A percentile compares a stretch with the other conserved stretches of the same genome.
phyloP scores from a whole-genome alignment of 441 rosid species.

The Euphorbia schlechtendalii region DNA sequence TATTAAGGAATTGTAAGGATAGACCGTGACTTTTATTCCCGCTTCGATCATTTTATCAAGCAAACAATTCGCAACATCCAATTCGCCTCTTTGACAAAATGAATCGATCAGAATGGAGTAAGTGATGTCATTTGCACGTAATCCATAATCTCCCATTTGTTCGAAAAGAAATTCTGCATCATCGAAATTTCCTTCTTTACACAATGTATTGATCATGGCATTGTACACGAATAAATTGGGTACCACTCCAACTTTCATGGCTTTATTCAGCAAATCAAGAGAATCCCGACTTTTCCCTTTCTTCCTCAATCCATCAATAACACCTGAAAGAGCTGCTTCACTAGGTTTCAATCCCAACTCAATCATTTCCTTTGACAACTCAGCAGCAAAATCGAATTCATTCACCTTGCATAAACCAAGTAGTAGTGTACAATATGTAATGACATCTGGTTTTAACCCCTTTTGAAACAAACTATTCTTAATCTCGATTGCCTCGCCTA shows the following conservation, averaged over 20 bases:
- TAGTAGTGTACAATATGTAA: conserved; percentile 63
- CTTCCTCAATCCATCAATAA: conserved; percentile 68
- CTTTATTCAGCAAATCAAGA: conserved; percentile 44
- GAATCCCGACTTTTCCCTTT: conserved; percentile 48
- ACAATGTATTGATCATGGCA: conserved; percentile 59
- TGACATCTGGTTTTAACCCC: conserved; percentile 45
- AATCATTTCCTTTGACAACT: conserved; percentile 64
- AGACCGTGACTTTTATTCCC: conserved; percentile 46
- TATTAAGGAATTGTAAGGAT: conserved; percentile 77
- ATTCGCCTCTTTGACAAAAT: conserved; percentile 63
- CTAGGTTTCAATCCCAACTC: conserved; percentile 49
- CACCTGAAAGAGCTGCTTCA: conserved; percentile 55
- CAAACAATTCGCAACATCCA: conserved; percentile 46
- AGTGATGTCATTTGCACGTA: conserved; percentile 52
- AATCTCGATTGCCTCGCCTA: conserved; percentile 54
- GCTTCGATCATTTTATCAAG: conserved; percentile 45
- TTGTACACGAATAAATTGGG: conserved; percentile 72
- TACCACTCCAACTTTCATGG: conserved; percentile 33
- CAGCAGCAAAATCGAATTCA: conserved; percentile 45
- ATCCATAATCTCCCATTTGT: conserved; percentile 42
- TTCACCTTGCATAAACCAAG: conserved; percentile 65
- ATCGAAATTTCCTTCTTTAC: conserved; percentile 51
- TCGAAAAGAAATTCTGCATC: conserved; percentile 58
- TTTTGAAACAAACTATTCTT: conserved; percentile 45
- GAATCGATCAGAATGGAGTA: conserved; percentile 70